Evolutionary conservation across 176 grass and related monocot genomes (phyloP).

Genomic region (Stipa capillata): DNA sequence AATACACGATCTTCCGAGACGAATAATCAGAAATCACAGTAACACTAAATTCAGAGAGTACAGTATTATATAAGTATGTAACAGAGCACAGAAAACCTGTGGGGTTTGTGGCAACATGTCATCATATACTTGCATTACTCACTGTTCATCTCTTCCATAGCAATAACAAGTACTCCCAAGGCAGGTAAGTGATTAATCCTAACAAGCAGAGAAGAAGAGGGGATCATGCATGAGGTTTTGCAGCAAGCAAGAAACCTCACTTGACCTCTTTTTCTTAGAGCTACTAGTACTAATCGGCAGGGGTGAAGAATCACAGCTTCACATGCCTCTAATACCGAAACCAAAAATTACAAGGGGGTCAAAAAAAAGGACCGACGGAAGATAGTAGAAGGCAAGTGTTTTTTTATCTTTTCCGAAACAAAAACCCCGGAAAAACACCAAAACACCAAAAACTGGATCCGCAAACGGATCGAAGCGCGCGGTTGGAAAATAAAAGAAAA

Average conservation of each 20-base stretch:
- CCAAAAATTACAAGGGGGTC: conserved; percentile 34
- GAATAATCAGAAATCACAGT: not conserved
- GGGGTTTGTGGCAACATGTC: not conserved
- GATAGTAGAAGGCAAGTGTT: conserved; percentile 8
- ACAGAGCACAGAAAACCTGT: not conserved
- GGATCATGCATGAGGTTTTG: conserved; percentile 13
- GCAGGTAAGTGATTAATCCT: not conserved
- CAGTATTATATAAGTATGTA: too few relatives aligned
- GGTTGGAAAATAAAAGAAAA: conserved; percentile 17
- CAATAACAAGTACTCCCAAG: not conserved
- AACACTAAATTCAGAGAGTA: too few relatives aligned
- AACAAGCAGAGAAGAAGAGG: not conserved
- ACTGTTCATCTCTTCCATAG: conserved; percentile 14
- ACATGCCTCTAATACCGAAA: conserved; percentile 15
- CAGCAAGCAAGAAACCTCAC: conserved; percentile 3
- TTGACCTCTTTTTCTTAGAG: conserved; percentile 11
- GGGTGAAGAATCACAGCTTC: not conserved
- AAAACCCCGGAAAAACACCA: conserved; percentile 39
- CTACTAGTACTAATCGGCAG: not conserved
- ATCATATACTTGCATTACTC: not conserved
- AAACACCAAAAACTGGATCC: conserved; percentile 49
- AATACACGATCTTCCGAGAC: too few relatives aligned
- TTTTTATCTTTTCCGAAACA: conserved; percentile 37
- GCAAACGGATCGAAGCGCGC: conserved; percentile 34
- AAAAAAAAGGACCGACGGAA: not conserved